Percentiles rank a stretch among this genome's conserved stretches.
Conservation (phyloP, 1,139 yeast genomes). For the Hyphopichia buzzinii region DNA sequence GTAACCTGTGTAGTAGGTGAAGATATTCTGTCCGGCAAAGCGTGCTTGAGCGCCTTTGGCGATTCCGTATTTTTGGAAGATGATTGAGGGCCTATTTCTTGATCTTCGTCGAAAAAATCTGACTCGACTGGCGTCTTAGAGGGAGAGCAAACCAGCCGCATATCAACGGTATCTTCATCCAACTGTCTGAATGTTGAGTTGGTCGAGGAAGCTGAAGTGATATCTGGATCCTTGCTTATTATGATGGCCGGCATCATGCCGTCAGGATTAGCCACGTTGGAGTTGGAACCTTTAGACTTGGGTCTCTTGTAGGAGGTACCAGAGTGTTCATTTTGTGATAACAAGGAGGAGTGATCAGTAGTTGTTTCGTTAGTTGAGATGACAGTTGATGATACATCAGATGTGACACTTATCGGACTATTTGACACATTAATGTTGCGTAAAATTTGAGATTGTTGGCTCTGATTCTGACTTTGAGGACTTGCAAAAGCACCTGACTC, state of each 20-base stretch:
- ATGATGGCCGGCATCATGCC: slow-evolving; percentile 17
- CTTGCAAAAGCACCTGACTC: slow-evolving; percentile 1
- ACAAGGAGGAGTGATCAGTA: slow-evolving; percentile 32
- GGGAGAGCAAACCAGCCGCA: not conserved
- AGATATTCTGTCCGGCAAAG: not conserved
- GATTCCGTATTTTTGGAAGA: not conserved
- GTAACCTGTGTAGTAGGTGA: slow-evolving; percentile 1
- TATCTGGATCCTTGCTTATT: slow-evolving; percentile 17
- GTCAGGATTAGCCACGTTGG: not conserved
- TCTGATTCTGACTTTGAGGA: slow-evolving; percentile 1
- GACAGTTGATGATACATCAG: slow-evolving; percentile 29
- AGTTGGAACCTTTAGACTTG: not conserved
- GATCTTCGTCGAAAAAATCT: no score
- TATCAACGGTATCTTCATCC: slow-evolving; percentile 5
- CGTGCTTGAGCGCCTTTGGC: not conserved
- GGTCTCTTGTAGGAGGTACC: not conserved
- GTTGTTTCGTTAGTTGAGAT: slow-evolving; percentile 32
- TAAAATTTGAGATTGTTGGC: not conserved
- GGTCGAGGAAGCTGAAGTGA: slow-evolving; percentile 18
- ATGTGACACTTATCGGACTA: slow-evolving; percentile 28
- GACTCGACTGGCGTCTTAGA: not conserved
- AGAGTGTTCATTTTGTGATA: slow-evolving; percentile 17
- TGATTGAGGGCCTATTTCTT: not conserved
- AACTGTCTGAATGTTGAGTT: slow-evolving; percentile 18
- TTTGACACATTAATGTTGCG: slow-evolving; percentile 15